Percentiles rank a stretch among this genome's conserved stretches.
Evolutionary conservation across 345 rosid species (phyloP).

Genomic region (Sisymbrium irio): DNA sequence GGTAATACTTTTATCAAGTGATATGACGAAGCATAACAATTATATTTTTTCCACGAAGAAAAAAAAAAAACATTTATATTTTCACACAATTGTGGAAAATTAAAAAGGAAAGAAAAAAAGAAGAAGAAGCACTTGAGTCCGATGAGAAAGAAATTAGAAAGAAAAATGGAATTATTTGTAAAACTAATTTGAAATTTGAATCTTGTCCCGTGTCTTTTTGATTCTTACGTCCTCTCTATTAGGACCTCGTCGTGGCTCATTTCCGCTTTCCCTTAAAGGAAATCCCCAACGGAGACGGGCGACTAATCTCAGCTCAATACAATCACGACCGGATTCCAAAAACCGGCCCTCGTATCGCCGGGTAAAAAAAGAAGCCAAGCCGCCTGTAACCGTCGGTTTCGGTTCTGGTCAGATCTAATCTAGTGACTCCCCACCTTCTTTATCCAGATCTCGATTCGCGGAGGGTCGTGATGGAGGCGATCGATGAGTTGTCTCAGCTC

Average conservation of each 20-base stretch:
- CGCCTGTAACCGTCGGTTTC: neutral
- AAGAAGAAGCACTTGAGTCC: slow-evolving; percentile 24
- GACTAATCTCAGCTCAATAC: slow-evolving; percentile 10
- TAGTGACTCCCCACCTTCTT: slow-evolving; percentile 4
- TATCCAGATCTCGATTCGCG: slow-evolving; percentile 31
- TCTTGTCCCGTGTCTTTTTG: slow-evolving; percentile 13
- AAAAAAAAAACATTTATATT: neutral
- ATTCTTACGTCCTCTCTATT: slow-evolving; percentile 26
- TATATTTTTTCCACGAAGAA: neutral
- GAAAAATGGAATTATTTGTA: neutral
- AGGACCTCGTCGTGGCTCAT: slow-evolving; percentile 23
- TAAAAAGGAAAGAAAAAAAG: neutral
- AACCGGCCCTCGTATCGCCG: slow-evolving; percentile 21
- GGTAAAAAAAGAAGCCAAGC: neutral
- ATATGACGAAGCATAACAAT: neutral
- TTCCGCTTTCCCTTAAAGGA: neutral
- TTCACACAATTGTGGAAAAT: neutral
- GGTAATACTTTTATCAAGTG: neutral
- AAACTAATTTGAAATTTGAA: slow-evolving; percentile 30
- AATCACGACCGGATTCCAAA: slow-evolving; percentile 11
- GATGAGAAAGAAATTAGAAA: slow-evolving; percentile 5
- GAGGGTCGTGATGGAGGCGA: slow-evolving; percentile 73
- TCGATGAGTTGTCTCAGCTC: slow-evolving; percentile 86
- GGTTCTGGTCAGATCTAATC: slow-evolving; percentile 26
- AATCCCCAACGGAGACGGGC: slow-evolving; percentile 3